Evolutionary conservation across 768 basidiomycete genomes (phyloP).

Genomic region (Daedaleopsis nitida): DNA sequence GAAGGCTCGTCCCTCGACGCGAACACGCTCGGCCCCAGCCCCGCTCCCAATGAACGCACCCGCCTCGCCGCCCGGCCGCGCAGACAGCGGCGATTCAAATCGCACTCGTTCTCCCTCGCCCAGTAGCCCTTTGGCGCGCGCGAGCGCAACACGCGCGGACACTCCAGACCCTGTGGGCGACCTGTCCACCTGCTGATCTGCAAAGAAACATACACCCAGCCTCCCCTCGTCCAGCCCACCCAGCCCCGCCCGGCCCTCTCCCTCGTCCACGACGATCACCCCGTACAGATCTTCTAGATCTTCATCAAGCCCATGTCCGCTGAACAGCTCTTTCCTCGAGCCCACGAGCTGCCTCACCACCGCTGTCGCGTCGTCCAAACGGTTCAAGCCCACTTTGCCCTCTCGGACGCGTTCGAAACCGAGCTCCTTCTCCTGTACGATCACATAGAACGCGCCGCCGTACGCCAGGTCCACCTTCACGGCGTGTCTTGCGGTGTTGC

Average conservation of each 20-base stretch:
- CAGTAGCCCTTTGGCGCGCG: slow-evolving; percentile 33
- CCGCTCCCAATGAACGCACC: slow-evolving; percentile 21
- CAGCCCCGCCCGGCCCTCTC: slow-evolving; percentile 15
- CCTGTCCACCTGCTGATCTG: slow-evolving; percentile 41
- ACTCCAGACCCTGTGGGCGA: slow-evolving; percentile 44
- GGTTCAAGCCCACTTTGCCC: slow-evolving; percentile 20
- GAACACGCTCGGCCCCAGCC: slow-evolving; percentile 21
- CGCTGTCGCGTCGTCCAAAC: slow-evolving; percentile 34
- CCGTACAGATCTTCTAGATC: slow-evolving; percentile 42
- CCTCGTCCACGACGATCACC: slow-evolving; percentile 38
- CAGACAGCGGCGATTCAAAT: slow-evolving; percentile 40
- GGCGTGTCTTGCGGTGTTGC: slow-evolving; percentile 6
- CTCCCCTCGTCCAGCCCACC: slow-evolving; percentile 19
- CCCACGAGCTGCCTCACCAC: slow-evolving; percentile 30
- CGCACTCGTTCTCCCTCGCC: slow-evolving; percentile 31
- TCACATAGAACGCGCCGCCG: slow-evolving; percentile 43
- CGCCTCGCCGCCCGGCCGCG: slow-evolving; percentile 11
- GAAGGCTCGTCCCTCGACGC: slow-evolving; percentile 34
- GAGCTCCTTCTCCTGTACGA: slow-evolving; percentile 37
- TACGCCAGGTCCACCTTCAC: slow-evolving; percentile 39
- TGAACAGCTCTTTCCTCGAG: slow-evolving; percentile 26
- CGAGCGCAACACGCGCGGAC: slow-evolving; percentile 40
- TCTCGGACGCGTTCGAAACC: slow-evolving; percentile 31
- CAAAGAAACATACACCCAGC: slow-evolving; percentile 39
- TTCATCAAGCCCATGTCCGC: slow-evolving; percentile 31